phyloP scores from a whole-genome alignment of 176 grass and related monocot genomes.

The Areca catechu region DNA sequence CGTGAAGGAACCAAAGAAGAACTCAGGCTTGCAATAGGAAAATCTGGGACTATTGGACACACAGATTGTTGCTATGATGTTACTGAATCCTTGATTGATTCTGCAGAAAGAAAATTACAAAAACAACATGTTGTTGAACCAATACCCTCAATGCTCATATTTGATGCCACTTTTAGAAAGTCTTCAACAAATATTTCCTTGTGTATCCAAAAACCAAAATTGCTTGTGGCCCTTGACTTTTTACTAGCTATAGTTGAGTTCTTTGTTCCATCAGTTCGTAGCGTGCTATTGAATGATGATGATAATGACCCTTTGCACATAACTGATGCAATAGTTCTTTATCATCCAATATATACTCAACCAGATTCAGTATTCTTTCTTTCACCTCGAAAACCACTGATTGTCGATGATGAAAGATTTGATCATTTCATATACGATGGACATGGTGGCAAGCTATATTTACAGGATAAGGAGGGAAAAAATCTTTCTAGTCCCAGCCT shows the following conservation, averaged over 20 bases:
- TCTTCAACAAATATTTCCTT: constrained; percentile 49
- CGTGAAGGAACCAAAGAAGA: constrained; percentile 97
- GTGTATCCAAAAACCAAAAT: constrained; percentile 78
- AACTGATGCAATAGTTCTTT: constrained; percentile 54
- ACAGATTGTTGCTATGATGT: constrained; percentile 41
- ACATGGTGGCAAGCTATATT: constrained; percentile 84
- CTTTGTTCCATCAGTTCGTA: constrained; percentile 82
- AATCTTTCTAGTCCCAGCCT: constrained; percentile 43
- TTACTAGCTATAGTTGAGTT: constrained; percentile 78
- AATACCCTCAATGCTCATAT: constrained; percentile 83
- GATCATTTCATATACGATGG: constrained; percentile 86
- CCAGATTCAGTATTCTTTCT: constrained; percentile 46
- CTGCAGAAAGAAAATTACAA: constrained; percentile 41
- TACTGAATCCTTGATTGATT: constrained; percentile 30
- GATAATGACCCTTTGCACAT: constrained; percentile 55
- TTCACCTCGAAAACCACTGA: constrained; percentile 74
- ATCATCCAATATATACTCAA: constrained; percentile 62
- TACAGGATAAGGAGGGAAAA: constrained; percentile 61
- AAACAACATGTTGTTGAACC: constrained; percentile 60
- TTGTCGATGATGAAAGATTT: constrained; percentile 87
- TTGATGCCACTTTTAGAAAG: constrained; percentile 71
- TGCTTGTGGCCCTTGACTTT: constrained; percentile 95
- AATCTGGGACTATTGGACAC: constrained; percentile 50
- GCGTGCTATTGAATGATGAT: constrained; percentile 66
- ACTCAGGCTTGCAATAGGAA: constrained; percentile 93